Base-by-base conservation (phyloP, 306 rosid genomes). In the Quercus gilva region DNA sequence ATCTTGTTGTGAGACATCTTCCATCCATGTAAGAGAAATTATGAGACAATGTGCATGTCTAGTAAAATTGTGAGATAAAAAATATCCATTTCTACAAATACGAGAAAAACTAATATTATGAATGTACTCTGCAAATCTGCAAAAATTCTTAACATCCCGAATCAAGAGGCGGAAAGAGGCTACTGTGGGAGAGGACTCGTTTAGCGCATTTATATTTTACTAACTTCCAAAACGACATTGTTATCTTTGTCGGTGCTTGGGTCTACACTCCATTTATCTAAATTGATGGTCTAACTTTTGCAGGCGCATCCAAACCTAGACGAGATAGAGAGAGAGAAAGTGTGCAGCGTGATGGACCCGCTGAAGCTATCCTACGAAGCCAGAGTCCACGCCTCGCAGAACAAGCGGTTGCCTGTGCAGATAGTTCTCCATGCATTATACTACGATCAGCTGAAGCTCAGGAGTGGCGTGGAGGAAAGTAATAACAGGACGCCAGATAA, bases 371-470 rank as follows among this genome's bases (percentile, higher is more conserved):
- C 97, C 0, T 85, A 86, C 77, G 95, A 92, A 55, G 97, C 99
- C 25, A 90, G 99, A 21, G 88, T 90, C 20, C 99, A 92, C 79
- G 99, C 99, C 21, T 92, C 97, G 0, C 92, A 92, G 77, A 94
- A 92, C 86, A 94, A 94, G 78, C 86, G 99, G 5, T 65, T 94
- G 7, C 99, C 99, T 0, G 92, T 94, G 20, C 97, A 94, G 74
- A 90, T 86, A 1, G 94, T 94, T 20, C 95, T 94, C 3, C 99
- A 94, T 73, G 99, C 99, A 2, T 85, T 94, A 26, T 94, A 92
- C 69, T 94, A 88, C 84, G 97, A 92, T 57, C 95, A 94, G 73
- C 83, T 94, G 9, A 89, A 94, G 82, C 81, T 92, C 2, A 79
- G 99, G 61, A 91, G 97, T 17, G 94, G 97, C n/a, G 60, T 9